A percentile compares a stretch with the other conserved stretches of the same genome.
phyloP scores from a whole-genome alignment of 2,329 filamentous ascomycete species.

The Mollisiaceae sp. region DNA sequence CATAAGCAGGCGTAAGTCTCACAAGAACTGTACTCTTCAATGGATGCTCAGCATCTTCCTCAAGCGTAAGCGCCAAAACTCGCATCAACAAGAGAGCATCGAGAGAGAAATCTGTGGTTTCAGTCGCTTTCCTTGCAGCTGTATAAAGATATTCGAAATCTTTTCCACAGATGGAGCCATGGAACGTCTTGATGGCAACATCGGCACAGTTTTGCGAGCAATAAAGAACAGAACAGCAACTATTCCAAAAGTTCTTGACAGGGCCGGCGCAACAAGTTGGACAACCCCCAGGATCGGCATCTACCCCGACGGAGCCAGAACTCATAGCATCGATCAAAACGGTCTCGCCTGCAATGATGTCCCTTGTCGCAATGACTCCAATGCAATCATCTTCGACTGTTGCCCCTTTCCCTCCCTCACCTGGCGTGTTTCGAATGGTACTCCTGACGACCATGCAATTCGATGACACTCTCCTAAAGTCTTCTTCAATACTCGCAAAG shows the following conservation, averaged over 20 bases:
- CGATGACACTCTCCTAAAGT: slow-evolving; percentile 31
- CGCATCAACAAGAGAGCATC: slow-evolving; percentile 41
- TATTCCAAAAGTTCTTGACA: slow-evolving; percentile 27
- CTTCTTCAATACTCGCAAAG: slow-evolving; percentile 30
- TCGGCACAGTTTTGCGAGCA: slow-evolving; percentile 39
- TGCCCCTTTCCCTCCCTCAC: slow-evolving; percentile 21
- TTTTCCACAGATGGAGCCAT: slow-evolving; percentile 39
- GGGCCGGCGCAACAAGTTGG: slow-evolving; percentile 38
- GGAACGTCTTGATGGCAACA: slow-evolving; percentile 37
- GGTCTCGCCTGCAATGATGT: slow-evolving; percentile 30
- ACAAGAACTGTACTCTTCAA: slow-evolving; percentile 39
- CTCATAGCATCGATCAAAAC: slow-evolving; percentile 32
- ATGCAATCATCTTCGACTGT: slow-evolving; percentile 35
- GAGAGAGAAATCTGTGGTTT: slow-evolving; percentile 33
- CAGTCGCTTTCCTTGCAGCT: slow-evolving; percentile 27
- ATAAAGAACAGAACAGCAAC: slow-evolving; percentile 36
- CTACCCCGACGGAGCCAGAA: slow-evolving; percentile 27
- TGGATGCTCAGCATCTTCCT: slow-evolving; percentile 35
- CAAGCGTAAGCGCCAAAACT: slow-evolving; percentile 38
- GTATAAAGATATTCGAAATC: slow-evolving; percentile 40
- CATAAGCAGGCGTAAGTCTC: slow-evolving; percentile 40
- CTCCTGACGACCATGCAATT: slow-evolving; percentile 35
- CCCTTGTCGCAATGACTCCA: slow-evolving; percentile 32
- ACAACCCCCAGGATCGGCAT: slow-evolving; percentile 28
- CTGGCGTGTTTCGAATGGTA: slow-evolving; percentile 29